Evolutionary conservation across 2,329 filamentous ascomycete genomes (phyloP).

Genomic region (Seiridium unicorne): DNA sequence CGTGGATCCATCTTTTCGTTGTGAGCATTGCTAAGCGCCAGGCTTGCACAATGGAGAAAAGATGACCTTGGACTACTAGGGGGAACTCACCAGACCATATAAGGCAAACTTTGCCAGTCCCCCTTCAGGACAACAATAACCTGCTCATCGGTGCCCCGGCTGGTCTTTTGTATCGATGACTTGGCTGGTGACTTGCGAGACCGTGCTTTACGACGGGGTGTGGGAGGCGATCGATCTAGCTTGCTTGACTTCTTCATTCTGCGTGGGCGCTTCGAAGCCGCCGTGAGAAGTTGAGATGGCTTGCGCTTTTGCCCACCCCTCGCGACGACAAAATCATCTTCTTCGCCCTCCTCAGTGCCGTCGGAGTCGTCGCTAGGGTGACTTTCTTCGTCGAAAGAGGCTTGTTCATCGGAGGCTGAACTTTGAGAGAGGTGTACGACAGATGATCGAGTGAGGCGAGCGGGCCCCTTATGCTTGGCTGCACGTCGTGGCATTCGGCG

Average conservation of each 20-base stretch:
- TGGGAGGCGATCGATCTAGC: not conserved
- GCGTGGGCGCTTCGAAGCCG: constrained; percentile 6
- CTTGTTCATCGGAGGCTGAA: not conserved
- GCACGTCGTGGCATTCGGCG: constrained; percentile 24
- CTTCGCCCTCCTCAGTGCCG: not conserved
- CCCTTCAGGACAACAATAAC: constrained; percentile 3
- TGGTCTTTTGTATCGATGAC: not conserved
- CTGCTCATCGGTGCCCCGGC: not conserved
- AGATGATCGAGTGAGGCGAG: constrained; percentile 22
- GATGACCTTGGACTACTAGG: not conserved
- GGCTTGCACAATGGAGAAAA: not conserved
- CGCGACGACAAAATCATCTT: not conserved
- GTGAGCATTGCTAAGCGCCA: too few species aligned
- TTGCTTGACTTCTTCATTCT: not conserved
- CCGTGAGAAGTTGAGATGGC: not conserved
- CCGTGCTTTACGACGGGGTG: not conserved
- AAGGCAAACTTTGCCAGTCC: constrained; percentile 10
- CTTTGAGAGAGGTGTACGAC: constrained; percentile 18
- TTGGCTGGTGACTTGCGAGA: not conserved
- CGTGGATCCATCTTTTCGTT: too few species aligned
- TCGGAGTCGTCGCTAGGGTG: not conserved
- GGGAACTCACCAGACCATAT: constrained; percentile 9
- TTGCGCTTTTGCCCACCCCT: constrained; percentile 5
- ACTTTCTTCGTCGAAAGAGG: not conserved
- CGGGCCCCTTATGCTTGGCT: constrained; percentile 25